Evolutionary conservation across 1,284 basidiomycete genomes (phyloP).

Genomic region (Cutaneotrichosporon cavernicola): DNA sequence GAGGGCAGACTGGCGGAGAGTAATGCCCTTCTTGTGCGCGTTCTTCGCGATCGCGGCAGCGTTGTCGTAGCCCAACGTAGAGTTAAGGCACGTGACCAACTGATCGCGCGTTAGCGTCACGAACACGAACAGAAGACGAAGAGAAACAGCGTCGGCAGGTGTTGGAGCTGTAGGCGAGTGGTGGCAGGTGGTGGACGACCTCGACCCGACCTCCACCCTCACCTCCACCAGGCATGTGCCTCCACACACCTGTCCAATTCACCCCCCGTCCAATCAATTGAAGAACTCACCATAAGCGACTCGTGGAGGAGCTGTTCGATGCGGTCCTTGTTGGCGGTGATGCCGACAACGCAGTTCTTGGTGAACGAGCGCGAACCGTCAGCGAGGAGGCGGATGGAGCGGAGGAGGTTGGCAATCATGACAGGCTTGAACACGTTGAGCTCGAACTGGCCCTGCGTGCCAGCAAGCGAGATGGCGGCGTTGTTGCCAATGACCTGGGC

Average conservation of each 20-base stretch:
- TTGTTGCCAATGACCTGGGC: constrained; percentile 99
- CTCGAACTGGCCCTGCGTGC: constrained; percentile 97
- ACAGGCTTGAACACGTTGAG: constrained; percentile 99
- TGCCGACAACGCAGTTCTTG: constrained; percentile 94
- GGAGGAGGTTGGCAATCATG: constrained; percentile 76
- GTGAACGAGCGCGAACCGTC: constrained; percentile 94
- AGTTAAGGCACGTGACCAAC: constrained; percentile 47
- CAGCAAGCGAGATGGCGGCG: constrained; percentile 87
- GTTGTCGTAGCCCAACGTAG: constrained; percentile 24
- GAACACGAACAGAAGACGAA: neutral
- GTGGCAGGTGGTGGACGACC: neutral
- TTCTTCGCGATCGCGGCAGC: constrained; percentile 99
- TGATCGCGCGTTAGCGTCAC: neutral
- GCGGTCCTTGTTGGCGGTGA: constrained; percentile 86
- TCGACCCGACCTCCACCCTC: neutral
- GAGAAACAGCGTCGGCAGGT: constrained; percentile 8
- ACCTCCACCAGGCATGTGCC: neutral
- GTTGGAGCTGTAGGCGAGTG: constrained; percentile 48
- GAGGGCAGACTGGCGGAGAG: constrained; percentile 91
- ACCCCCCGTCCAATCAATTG: constrained; percentile 17
- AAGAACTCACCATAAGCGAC: constrained; percentile 61
- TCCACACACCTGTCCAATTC: too few species aligned
- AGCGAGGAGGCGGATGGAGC: constrained; percentile 87
- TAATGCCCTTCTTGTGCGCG: constrained; percentile 96
- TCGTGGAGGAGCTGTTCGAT: constrained; percentile 89